Evolutionary conservation across 495 filamentous ascomycete genomes (phyloP), one percentile per base, ranked within the genome.

Genomic region (Aspergillus haitiensis): DNA sequence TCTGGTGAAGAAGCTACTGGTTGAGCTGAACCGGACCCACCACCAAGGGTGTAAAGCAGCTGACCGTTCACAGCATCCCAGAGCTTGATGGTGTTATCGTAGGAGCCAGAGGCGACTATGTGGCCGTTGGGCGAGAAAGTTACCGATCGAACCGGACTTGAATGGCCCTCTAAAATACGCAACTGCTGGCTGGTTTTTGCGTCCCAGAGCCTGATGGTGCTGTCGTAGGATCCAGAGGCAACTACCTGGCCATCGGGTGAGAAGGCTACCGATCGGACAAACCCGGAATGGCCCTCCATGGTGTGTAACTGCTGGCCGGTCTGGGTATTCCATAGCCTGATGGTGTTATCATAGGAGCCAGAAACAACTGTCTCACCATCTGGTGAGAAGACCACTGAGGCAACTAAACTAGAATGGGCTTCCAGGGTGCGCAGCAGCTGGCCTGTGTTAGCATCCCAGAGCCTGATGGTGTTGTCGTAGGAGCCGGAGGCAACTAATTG

Each of bases 71-170:
- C 50, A 3, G 32, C 13, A 8, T 59, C 40, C 57, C 37, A 59
- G 3, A 73, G 6, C 40, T 64, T 52, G 8, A 72, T 47, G 46
- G 61, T 68, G 0, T 37, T 8, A 52, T 69, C 70, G 50, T 40
- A 13, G 8, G 54, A 63, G 36, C 40, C 52, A 46, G 61, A 66
- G 13, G 54, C 65, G 7, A 59, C 37, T 35, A 18, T 34, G 12
- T 58, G n/a, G 13, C 50, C 18, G 52, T 53, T 15, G 2, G 47
- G 27, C 13, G 57, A 59, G 31, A 59, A 59, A 21, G 49, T 27
- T 1, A 59, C 12, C 6, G 15, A 52, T 2, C 6, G 3, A 10
- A 59, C 16, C 2, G 16, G 16, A 8, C 16, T n/a, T 1, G 32
- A 40, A 50, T 33, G 46, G 13, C 34, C 46, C 15, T 52, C 37